Evolutionary conservation across 352 stramenopile genomes (phyloP).

Genomic region (Phytopythium delawarense): DNA sequence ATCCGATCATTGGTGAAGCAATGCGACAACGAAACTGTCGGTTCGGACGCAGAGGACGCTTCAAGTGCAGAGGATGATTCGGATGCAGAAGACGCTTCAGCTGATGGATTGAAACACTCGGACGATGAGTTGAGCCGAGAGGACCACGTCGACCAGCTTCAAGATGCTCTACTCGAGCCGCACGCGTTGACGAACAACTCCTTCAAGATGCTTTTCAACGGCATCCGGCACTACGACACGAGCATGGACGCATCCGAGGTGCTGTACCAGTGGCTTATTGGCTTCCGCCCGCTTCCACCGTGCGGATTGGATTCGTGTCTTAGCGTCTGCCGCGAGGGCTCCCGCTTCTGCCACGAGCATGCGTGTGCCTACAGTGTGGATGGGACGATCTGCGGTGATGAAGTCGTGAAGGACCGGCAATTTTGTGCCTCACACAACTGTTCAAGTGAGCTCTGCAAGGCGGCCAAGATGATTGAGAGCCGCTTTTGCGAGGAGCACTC

Average conservation of each 20-base stretch:
- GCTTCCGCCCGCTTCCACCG: slow-evolving; percentile 37
- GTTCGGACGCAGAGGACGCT: neutral
- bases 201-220: slow-evolving; percentile 32
- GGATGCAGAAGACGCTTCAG: neutral
- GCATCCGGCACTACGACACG: slow-evolving; percentile 58
- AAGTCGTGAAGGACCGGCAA: slow-evolving; percentile 17
- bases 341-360: slow-evolving; percentile 26
- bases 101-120: neutral
- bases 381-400: slow-evolving; percentile 18
- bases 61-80: neutral
- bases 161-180: neutral
- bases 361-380: slow-evolving; percentile 23
- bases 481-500: slow-evolving; percentile 31
- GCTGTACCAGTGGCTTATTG: slow-evolving; percentile 51
- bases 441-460: slow-evolving; percentile 31
- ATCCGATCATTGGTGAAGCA: neutral
- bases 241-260: slow-evolving; percentile 50
- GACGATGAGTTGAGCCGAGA: neutral
- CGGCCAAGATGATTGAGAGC: slow-evolving; percentile 15
- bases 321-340: slow-evolving; percentile 20
- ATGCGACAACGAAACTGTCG: neutral
- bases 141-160: neutral
- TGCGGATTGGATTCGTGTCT: slow-evolving; percentile 31
- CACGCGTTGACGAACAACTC: slow-evolving; percentile 19
- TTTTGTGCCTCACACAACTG: slow-evolving; percentile 40